Conservation (phyloP, 2,329 filamentous ascomycete species). For the Ceratocystis albifundus region DNA sequence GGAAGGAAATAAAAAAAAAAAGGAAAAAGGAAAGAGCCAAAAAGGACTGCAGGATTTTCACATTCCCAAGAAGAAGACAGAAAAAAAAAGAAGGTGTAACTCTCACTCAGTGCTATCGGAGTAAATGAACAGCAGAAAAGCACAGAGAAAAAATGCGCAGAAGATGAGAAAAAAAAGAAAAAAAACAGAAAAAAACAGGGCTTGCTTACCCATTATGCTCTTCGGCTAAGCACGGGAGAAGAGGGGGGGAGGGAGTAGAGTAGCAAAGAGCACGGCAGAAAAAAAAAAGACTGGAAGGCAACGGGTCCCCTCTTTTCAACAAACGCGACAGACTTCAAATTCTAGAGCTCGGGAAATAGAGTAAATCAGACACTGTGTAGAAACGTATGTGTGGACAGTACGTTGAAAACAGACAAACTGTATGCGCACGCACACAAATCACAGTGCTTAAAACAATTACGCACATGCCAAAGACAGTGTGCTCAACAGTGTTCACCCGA, state of each 20-base stretch:
- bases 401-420: not conserved
- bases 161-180: not conserved
- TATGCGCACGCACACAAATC: no score
- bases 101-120: not conserved
- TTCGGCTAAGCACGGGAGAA: not conserved
- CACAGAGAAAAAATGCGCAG: not conserved
- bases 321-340: not conserved
- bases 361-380: not conserved
- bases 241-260: not conserved
- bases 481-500: slow-evolving; percentile 5
- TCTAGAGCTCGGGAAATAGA: not conserved
- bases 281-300: not conserved
- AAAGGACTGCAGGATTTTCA: slow-evolving; percentile 8
- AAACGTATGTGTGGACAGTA: not conserved
- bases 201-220: not conserved
- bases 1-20: not conserved
- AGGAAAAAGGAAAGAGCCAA: not conserved
- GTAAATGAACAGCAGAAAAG: not conserved
- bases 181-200: not conserved
- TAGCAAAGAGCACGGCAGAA: not conserved
- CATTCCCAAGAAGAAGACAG: no score
- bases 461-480: not conserved
- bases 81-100: not conserved
- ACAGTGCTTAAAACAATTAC: not conserved
- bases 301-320: not conserved